Percentiles rank a stretch among this genome's conserved stretches.
Evolutionary conservation across 805 yeast genomes (phyloP).

Genomic region (Yarrowia keelungensis): DNA sequence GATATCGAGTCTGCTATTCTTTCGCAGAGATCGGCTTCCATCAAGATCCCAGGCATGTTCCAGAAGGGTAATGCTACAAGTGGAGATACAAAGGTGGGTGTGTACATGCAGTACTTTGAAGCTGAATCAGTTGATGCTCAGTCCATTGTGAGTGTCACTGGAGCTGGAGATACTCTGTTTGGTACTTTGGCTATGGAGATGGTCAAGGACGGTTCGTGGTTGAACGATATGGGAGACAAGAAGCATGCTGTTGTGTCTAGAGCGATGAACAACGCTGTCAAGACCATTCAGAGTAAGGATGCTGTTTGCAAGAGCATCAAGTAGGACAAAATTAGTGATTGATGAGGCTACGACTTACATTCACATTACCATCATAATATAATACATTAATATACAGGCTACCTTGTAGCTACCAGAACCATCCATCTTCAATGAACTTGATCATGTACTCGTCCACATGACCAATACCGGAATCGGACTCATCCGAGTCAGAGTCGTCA

Average conservation of each 20-base stretch:
- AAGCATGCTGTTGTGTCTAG: conserved; percentile 46
- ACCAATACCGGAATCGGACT: conserved; percentile 63
- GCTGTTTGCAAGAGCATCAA: conserved; percentile 45
- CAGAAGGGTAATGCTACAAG: conserved; percentile 22
- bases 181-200: conserved; percentile 65
- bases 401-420: conserved; percentile 55
- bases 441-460: conserved; percentile 98
- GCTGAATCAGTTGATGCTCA: conserved; percentile 53
- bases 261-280: conserved; percentile 52
- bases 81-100: conserved; percentile 53
- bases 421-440: conserved; percentile 83
- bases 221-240: conserved; percentile 47
- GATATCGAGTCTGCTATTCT: conserved; percentile 42
- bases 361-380: conserved; percentile 1
- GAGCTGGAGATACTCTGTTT: conserved; percentile 85
- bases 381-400: conserved; percentile 34
- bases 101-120: conserved; percentile 67
- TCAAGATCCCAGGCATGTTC: conserved; percentile 7
- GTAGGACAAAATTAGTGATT: neutral
- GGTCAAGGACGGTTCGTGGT: conserved; percentile 47
- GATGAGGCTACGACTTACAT: too few relatives aligned
- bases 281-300: conserved; percentile 48
- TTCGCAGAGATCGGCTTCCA: conserved; percentile 39
- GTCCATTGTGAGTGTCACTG: conserved; percentile 71
- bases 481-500: conserved; percentile 53